Evolutionary conservation across 345 rosid species (phyloP).

Genomic region (Acer negundo): DNA sequence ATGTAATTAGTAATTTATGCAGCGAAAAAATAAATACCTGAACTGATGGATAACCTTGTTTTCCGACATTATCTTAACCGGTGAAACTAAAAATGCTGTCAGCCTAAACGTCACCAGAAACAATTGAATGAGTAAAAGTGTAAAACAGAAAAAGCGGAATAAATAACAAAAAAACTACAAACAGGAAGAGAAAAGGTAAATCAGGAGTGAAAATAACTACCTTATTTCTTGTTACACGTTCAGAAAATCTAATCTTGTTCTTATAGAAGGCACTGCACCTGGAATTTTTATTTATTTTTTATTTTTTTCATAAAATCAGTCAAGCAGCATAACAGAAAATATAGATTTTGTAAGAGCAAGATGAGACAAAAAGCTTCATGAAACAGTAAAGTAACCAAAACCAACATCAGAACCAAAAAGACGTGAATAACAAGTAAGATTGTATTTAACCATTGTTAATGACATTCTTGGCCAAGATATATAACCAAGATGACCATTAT

Average conservation of each 20-base stretch:
- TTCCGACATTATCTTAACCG: conserved; percentile 93
- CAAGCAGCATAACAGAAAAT: too few relatives aligned
- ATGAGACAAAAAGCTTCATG: too few relatives aligned
- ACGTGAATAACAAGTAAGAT: too few relatives aligned
- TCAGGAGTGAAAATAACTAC: conserved; percentile 29
- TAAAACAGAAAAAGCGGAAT: neutral
- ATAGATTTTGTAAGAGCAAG: too few relatives aligned
- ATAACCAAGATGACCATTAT: too few relatives aligned
- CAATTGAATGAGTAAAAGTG: neutral
- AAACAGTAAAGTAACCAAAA: too few relatives aligned
- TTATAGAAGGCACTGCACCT: conserved; percentile 74
- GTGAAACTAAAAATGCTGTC: conserved; percentile 86
- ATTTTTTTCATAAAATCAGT: too few relatives aligned
- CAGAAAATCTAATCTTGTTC: conserved; percentile 80
- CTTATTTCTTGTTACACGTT: conserved; percentile 59
- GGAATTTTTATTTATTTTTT: neutral
- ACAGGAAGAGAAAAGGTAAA: too few relatives aligned
- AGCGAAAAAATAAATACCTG: conserved; percentile 52
- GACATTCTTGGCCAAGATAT: too few relatives aligned
- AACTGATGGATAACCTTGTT: conserved; percentile 90
- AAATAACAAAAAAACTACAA: neutral
- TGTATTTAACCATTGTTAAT: too few relatives aligned
- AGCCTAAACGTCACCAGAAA: conserved; percentile 43
- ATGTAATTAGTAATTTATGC: too few relatives aligned
- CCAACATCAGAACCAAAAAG: too few relatives aligned